Base-by-base conservation (phyloP, 1,284 basidiomycete genomes). In the Sutorius eximius region DNA sequence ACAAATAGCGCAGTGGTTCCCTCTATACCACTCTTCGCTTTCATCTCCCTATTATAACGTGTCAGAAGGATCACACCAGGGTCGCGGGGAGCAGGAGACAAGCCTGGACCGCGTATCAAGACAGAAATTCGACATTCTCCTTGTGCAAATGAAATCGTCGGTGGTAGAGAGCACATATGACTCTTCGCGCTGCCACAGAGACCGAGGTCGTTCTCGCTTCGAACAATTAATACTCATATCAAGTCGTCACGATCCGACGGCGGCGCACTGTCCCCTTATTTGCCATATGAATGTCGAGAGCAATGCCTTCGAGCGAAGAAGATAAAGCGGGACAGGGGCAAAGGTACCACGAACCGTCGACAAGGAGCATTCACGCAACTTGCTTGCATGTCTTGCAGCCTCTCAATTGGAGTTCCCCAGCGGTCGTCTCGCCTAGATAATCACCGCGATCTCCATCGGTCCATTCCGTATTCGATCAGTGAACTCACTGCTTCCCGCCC, bases 361-460 rank as follows among this genome's bases (percentile, higher is more conserved):
- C 51, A 51, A 44, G 9, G 49, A 49, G 53, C 32, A 34, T 30
- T 34, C 27, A 24, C 40, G 27, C 24, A 24, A 18, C 32, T n/a
- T 27, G 56, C 41, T n/a, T 27, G 56, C 41, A 44, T 30, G 30
- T 33, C 15, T 12, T 48, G 22, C 27, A 34, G 12, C 49, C 41
- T 20, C 48, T n/a, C 24, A 27, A 27, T 27, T 37, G n/a, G 24
- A 29, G 41, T 55, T n/a, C 33, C 34, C 33, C 30, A n/a, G 43
- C 48, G 16, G 50, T 53, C 50, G 51, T 48, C 44, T 45, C 52
- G 32, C 18, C 32, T 22, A 48, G 48, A 63, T 66, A 58, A 68
- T 67, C 54, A 49, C 68, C 66, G 68, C 41, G 53, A 61, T 61
- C 53, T 53, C 57, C 64, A 51, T 52, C 49, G 15, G 56, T 34